Base-by-base conservation (phyloP, 2,329 filamentous ascomycete genomes). In the Boeremia lycopersici region DNA sequence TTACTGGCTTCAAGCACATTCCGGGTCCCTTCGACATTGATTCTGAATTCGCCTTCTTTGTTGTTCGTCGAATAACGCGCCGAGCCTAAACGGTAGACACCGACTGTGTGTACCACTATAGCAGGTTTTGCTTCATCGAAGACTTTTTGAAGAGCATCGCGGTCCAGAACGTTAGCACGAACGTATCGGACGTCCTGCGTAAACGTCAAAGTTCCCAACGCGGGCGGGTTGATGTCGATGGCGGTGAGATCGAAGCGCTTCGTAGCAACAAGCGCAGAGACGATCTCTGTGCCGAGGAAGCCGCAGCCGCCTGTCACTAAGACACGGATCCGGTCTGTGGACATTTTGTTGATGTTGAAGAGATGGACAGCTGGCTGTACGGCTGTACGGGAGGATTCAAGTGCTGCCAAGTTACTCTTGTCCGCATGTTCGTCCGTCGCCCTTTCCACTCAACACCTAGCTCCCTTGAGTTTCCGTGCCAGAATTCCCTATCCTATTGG, bases 91-190 rank as follows among this genome's bases (percentile, higher is more conserved):
- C 77, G 76, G 13, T 77, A 75, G 3, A 78, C 67, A 75, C 76
- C 83, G 17, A 93, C 95, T 2, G 93, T 96, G 77, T 99, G 93
- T 68, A 98, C 88, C 46, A 99, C 91, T 12, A 96, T 85, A 70
- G 92, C 87, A 17, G 93, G 93, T 66, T 83, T 84, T 49, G 87
- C 81, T 60, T 85, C 79, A 29, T 81, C 75, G 66, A 98, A 86
- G 1, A 75, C 74, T 1, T 65, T 64, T 9, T 61, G 51, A 0
- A 80, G 72, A 11, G 71, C 70, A 1, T 64, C 59, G 0, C 52
- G 34, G 11, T 74, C 68, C 1, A 76, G 70, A n/a, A 81, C 69
- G 46, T 80, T 76, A 54, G 67, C 75, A 41, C 74, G 67, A 2
- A 76, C 58, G 56, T 75, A 79, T 8, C 50, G 70, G 23, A 71